Percentiles rank a stretch among this genome's conserved stretches.
Evolutionary conservation across 345 rosid species (phyloP).

Genomic region (Lepidium sativum): DNA sequence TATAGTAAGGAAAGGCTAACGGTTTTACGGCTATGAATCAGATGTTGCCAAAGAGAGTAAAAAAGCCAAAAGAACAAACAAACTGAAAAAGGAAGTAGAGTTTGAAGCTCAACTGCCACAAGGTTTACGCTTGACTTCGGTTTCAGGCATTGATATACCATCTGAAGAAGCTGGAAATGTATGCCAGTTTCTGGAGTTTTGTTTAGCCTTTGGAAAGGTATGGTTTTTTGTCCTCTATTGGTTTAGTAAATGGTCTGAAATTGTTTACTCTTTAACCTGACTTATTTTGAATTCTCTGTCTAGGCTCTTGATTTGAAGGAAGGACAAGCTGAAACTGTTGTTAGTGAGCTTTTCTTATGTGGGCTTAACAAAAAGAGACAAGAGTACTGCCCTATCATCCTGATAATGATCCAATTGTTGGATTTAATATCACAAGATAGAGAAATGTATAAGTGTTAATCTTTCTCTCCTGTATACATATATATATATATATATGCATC

Average conservation of each 20-base stretch:
- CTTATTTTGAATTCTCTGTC: not conserved
- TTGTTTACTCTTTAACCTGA: not conserved
- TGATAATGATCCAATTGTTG: constrained; percentile 49
- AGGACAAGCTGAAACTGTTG: constrained; percentile 55
- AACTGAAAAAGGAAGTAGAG: constrained; percentile 17
- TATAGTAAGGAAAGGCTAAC: not conserved
- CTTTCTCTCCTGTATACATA: not conserved
- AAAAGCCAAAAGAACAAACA: not conserved
- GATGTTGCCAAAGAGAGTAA: not conserved
- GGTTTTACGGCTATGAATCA: not conserved
- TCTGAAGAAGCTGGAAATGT: constrained; percentile 53
- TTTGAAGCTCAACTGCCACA: constrained; percentile 39
- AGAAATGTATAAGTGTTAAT: constrained; percentile 36
- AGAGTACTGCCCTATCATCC: constrained; percentile 37
- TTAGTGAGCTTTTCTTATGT: constrained; percentile 40
- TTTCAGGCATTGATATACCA: constrained; percentile 51
- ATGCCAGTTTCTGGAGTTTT: constrained; percentile 70
- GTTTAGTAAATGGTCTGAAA: not conserved
- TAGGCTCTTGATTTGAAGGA: constrained; percentile 64
- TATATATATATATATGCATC: too few species aligned
- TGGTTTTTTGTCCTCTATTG: not conserved
- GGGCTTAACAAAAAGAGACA: constrained; percentile 40
- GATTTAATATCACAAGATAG: constrained; percentile 40
- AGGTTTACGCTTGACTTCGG: constrained; percentile 36
- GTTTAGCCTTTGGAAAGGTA: constrained; percentile 72